Evolutionary conservation across 805 yeast genomes (phyloP).

Genomic region (Suhomyces sp.): DNA sequence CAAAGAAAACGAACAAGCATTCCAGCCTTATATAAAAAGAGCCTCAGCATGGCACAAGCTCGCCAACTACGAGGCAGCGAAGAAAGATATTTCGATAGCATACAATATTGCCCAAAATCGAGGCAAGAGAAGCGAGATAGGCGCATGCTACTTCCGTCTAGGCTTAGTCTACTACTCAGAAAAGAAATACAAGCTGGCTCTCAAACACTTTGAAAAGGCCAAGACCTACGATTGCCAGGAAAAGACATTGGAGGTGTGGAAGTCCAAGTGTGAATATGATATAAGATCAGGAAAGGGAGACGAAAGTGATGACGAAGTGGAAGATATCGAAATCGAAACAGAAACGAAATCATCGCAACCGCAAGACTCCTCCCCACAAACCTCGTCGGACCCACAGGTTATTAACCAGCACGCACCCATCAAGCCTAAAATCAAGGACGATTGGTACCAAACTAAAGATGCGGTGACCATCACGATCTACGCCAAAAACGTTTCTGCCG

Average conservation of each 20-base stretch:
- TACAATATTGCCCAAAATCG: conserved; percentile 42
- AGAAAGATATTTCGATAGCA: conserved; percentile 46
- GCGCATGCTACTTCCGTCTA: conserved; percentile 46
- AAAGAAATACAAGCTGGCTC: conserved; percentile 42
- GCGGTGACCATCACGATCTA: conserved; percentile 67
- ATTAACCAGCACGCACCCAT: conserved; percentile 41
- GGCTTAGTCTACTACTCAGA: conserved; percentile 45
- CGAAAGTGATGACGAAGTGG: conserved; percentile 3
- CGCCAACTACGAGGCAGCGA: conserved; percentile 47
- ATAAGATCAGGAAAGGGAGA: conserved; percentile 20
- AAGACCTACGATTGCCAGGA: conserved; percentile 43
- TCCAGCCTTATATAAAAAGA: conserved; percentile 47
- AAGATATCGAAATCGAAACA: background rate
- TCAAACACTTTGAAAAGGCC: conserved; percentile 42
- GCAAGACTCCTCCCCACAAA: background rate
- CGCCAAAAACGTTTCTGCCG: conserved; percentile 60
- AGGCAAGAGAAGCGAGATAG: conserved; percentile 47
- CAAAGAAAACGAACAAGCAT: conserved; percentile 42
- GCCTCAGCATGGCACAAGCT: conserved; percentile 49
- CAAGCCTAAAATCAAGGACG: conserved; percentile 35
- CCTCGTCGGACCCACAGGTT: conserved; percentile 28
- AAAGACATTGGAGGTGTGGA: conserved; percentile 49
- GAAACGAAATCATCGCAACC: background rate
- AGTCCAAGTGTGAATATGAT: conserved; percentile 34
- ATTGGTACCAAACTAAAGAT: conserved; percentile 59